A percentile compares a stretch with the other conserved stretches of the same genome.
phyloP scores from a whole-genome alignment of 208 protist species.

The Trypanosoma caninum region DNA sequence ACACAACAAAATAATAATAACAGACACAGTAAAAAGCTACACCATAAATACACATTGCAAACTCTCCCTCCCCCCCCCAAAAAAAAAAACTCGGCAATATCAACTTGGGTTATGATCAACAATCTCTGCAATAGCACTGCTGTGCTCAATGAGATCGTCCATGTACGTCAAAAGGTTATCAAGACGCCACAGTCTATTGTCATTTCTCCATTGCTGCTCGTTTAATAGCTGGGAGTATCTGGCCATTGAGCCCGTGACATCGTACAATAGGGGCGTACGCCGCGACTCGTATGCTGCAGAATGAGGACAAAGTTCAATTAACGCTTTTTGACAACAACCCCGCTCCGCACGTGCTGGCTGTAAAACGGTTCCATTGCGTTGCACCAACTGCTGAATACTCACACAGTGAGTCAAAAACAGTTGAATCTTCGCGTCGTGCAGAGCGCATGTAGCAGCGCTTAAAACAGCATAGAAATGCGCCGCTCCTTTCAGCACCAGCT shows the following conservation, averaged over 20 bases:
- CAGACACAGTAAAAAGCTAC: no score
- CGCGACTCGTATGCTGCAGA: neutral
- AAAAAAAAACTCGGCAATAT: no score
- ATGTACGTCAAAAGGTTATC: slow-evolving; percentile 32
- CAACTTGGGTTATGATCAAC: no score
- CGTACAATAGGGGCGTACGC: slow-evolving; percentile 5
- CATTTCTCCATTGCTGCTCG: slow-evolving; percentile 30
- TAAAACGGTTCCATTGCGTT: neutral
- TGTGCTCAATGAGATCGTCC: slow-evolving; percentile 48
- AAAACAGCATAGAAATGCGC: neutral
- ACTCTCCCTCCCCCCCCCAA: no score
- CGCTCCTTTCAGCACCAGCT: neutral
- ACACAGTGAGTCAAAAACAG: neutral
- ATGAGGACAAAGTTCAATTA: no score
- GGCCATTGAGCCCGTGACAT: slow-evolving; percentile 45
- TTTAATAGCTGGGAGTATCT: slow-evolving; percentile 44
- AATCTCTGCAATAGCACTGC: slow-evolving; percentile 11
- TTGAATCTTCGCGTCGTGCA: neutral
- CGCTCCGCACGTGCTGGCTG: neutral
- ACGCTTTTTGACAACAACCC: no score
- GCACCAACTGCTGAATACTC: neutral
- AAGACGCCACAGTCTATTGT: slow-evolving; percentile 27
- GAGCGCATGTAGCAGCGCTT: neutral
- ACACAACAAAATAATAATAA: no score
- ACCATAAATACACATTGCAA: no score